Conservation (phyloP, 2,329 filamentous ascomycete species). For the Diaporthe longicolla region DNA sequence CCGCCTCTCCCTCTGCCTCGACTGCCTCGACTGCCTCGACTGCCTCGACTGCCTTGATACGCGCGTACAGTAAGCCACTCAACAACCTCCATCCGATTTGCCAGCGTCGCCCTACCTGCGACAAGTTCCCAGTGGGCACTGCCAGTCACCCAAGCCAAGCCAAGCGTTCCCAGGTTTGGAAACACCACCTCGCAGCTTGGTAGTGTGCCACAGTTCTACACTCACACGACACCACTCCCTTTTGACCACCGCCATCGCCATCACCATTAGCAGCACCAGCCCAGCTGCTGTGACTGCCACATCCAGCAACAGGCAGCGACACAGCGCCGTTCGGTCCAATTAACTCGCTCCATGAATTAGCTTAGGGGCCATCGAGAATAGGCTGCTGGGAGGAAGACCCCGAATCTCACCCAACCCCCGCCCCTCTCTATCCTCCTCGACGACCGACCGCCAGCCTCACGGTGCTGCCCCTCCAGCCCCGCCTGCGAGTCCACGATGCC, state of each 20-base stretch:
- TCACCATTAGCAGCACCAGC: not conserved
- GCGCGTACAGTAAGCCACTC: slow-evolving; percentile 39
- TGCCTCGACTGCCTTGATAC: slow-evolving; percentile 29
- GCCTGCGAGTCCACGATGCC: slow-evolving; percentile 61
- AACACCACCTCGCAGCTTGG: slow-evolving; percentile 33
- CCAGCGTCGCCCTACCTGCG: slow-evolving; percentile 25
- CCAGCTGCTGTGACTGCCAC: slow-evolving; percentile 3
- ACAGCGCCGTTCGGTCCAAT: not conserved
- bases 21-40: slow-evolving; percentile 9
- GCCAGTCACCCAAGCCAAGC: slow-evolving; percentile 27
- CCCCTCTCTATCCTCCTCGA: slow-evolving; percentile 12
- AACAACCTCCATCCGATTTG: slow-evolving; percentile 13
- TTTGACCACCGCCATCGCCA: not conserved
- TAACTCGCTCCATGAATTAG: slow-evolving; percentile 30
- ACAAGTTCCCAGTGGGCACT: slow-evolving; percentile 29
- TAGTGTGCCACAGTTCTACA: slow-evolving; percentile 17
- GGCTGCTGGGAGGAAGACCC: slow-evolving; percentile 34
- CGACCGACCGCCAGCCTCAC: slow-evolving; percentile 44
- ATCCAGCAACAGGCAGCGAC: slow-evolving; percentile 19
- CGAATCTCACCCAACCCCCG: slow-evolving; percentile 9
- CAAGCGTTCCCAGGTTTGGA: slow-evolving; percentile 27
- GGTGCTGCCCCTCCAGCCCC: slow-evolving; percentile 29
- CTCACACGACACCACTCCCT: slow-evolving; percentile 29
- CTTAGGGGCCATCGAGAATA: slow-evolving; percentile 25
- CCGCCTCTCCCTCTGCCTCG: slow-evolving; percentile 2